Evolutionary conservation across 345 rosid genomes (phyloP).

Genomic region (Pugionium dolabratum): DNA sequence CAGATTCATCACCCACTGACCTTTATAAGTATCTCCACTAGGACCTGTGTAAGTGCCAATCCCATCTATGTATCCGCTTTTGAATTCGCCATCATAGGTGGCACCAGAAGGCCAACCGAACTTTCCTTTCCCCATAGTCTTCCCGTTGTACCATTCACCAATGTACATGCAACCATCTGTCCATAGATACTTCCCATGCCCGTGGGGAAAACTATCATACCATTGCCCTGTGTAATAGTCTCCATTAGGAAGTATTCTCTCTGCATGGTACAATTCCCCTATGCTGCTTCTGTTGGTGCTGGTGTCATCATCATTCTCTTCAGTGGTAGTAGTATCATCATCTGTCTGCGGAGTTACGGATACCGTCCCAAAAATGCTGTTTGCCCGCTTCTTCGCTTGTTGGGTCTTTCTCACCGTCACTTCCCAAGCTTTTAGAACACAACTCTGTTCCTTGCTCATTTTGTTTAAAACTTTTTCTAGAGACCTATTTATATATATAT

Average conservation of each 20-base stretch:
- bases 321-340: conserved; percentile 45
- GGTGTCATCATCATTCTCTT: conserved; percentile 41
- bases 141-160: conserved; percentile 84
- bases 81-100: conserved; percentile 83
- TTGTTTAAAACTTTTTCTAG: conserved; percentile 29
- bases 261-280: conserved; percentile 56
- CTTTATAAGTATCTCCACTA: conserved; percentile 63
- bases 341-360: conserved; percentile 60
- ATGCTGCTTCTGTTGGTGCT: conserved; percentile 26
- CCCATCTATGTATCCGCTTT: conserved; percentile 90
- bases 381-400: conserved; percentile 86
- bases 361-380: conserved; percentile 74
- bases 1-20: conserved; percentile 86
- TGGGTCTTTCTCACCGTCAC: conserved; percentile 87
- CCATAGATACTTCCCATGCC: conserved; percentile 88
- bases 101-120: conserved; percentile 95
- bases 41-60: conserved; percentile 64
- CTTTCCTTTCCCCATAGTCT: conserved; percentile 77
- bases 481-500: conserved; percentile 15
- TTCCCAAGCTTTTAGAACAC: conserved; percentile 88
- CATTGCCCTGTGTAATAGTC: conserved; percentile 89
- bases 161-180: conserved; percentile 88
- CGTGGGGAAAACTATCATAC: conserved; percentile 76
- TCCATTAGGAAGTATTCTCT: conserved; percentile 74
- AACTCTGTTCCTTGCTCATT: conserved; percentile 74